Percentiles rank a stretch among this genome's conserved stretches.
Evolutionary conservation across 2,329 filamentous ascomycete species (phyloP).

Genomic region (Aspergillus sp.): DNA sequence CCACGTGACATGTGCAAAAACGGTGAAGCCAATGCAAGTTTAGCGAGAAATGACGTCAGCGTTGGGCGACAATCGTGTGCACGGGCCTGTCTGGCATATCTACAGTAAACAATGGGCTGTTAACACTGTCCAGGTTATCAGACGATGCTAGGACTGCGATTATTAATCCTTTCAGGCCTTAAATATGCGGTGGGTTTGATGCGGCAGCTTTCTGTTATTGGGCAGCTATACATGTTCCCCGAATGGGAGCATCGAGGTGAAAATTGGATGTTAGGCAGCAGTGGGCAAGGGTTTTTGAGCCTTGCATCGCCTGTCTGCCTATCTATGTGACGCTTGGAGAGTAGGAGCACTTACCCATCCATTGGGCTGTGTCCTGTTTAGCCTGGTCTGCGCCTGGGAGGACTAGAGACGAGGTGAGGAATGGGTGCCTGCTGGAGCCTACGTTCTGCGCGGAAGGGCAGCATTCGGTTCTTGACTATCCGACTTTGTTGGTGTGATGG

Average conservation of each 20-base stretch:
- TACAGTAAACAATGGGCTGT: neutral
- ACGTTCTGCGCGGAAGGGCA: no score
- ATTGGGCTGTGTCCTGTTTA: neutral
- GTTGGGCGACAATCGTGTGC: neutral
- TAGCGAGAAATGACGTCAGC: neutral
- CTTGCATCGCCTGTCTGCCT: neutral
- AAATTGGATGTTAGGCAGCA: neutral
- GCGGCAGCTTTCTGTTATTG: neutral
- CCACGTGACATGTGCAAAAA: neutral
- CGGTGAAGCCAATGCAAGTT: neutral
- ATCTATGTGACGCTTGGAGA: neutral
- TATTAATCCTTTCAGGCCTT: no score
- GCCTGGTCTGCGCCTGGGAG: neutral
- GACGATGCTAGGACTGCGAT: no score
- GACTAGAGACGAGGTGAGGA: neutral
- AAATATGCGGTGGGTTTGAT: neutral
- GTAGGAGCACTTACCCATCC: no score
- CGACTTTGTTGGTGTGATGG: no score
- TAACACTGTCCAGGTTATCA: no score
- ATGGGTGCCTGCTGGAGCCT: neutral
- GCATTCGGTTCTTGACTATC: no score
- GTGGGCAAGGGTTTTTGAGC: neutral
- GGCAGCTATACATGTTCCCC: no score
- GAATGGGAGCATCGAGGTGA: neutral
- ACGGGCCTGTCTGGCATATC: neutral